Base-by-base conservation (phyloP, 2,329 filamentous ascomycete species). In the Dendryphion nanum region DNA sequence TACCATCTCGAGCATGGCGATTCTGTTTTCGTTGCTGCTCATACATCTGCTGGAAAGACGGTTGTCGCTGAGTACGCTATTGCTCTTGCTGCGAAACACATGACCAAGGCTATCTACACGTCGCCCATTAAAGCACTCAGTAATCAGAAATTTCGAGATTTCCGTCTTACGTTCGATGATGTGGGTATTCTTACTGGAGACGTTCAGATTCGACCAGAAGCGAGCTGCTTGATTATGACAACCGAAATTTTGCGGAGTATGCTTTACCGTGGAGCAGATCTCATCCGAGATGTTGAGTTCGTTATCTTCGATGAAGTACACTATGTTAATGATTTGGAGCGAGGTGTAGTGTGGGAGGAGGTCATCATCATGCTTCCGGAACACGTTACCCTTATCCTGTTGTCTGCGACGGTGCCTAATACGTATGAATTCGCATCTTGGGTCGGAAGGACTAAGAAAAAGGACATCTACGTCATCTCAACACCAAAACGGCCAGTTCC, bases 311-410 rank as follows among this genome's bases (percentile, higher is more conserved):
- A 98, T 57, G 93, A 98, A 67, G 93, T 98, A 2, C 93, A 98
- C 68, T 98, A 98, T 61, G 91, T 98, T 49, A 98, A 97, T 60
- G 93, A 98, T 63, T 78, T 86, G 18, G 93, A 97, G 64, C 81
- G 93, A 68, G 93, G 93, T 57, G 93, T 98, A 5, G 93, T 98
- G 0, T 98, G 93, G 93, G 93, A 98, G 67, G 93, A 98, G 67
- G 93, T 98, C 55, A 98, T 98, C 59, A 98, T 98, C 57, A 97
- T 98, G 93, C 76, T 98, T 38, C 93, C 93, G 0, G 90, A 95
- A 62, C 93, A 98, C 68, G 89, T 98, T 26, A 95, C 93, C 2
- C 77, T 98, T 16, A 98, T 98, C 51, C 73, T 97, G 2, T 77
- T 98, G 3, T 98, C 93, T 4, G 93, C 93, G 1, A 98, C 93